Evolutionary conservation across 2,329 filamentous ascomycete genomes (phyloP).

Genomic region (Cyphellophora europaea): DNA sequence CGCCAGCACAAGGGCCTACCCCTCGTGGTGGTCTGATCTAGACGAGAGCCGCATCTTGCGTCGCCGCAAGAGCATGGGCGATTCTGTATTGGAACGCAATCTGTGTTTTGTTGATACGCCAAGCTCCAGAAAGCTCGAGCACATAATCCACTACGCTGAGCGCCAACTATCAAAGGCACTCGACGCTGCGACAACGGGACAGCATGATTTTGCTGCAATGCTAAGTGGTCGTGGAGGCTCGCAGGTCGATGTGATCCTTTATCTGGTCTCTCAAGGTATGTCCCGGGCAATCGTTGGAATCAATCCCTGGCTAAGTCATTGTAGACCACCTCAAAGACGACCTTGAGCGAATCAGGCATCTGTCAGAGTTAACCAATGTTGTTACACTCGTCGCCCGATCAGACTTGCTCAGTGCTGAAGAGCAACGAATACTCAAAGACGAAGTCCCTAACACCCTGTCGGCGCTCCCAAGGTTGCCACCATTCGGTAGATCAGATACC

Average conservation of each 20-base stretch:
- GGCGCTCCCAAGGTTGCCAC: conserved; percentile 12
- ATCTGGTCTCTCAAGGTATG: conserved; percentile 66
- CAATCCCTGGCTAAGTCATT: conserved; percentile 9
- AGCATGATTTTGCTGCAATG: conserved; percentile 65
- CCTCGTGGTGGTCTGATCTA: conserved; percentile 78
- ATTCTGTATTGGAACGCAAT: conserved; percentile 78
- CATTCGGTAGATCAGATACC: conserved; percentile 2
- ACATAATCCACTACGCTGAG: conserved; percentile 61
- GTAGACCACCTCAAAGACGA: conserved; percentile 54
- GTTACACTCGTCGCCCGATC: conserved; percentile 72
- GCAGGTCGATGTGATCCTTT: conserved; percentile 77
- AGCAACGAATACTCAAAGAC: conserved; percentile 51
- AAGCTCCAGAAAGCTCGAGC: conserved; percentile 42
- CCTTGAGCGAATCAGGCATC: conserved; percentile 59
- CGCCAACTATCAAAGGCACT: conserved; percentile 55
- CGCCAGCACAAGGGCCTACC: conserved; percentile 75
- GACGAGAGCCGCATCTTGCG: conserved; percentile 54
- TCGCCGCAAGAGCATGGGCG: conserved; percentile 62
- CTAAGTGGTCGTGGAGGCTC: conserved; percentile 74
- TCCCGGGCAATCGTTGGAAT: conserved; percentile 1
- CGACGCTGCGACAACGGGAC: conserved; percentile 53
- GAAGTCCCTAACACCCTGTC: conserved; percentile 30
- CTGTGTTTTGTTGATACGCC: conserved; percentile 87
- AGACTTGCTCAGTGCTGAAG: conserved; percentile 55
- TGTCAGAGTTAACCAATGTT: conserved; percentile 70